Base-by-base conservation (phyloP, 1,284 basidiomycete species). In the Athelia sp. region DNA sequence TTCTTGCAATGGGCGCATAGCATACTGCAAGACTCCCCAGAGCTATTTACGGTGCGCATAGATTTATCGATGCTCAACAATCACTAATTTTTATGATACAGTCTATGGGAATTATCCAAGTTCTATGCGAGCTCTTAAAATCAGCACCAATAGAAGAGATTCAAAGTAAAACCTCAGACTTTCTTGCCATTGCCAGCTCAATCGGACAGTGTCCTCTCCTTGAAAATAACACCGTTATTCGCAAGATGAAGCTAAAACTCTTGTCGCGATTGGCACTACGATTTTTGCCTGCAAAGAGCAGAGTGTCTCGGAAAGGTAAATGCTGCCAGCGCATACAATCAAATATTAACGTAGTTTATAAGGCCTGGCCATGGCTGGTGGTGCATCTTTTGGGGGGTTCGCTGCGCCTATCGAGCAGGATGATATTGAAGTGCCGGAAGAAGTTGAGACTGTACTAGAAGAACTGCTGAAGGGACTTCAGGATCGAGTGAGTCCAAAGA, bases 381-480 rank as follows among this genome's bases (percentile, higher is more conserved):
- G 21, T 9, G n/a, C 10, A 22, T 22, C 43, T 4, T 44, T 21
- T 21, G 24, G 40, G 46, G 32, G 47, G 50, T 19, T 49, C 52
- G 24, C 10, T 6, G 17, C 6, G 9, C 8, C 43, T 29, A n/a
- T n/a, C n/a, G 52, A 62, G 14, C 69, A 77, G 11, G 72, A 75
- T 3, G 82, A 87, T n/a, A 65, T 75, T 6, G 87, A 95, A 22
- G 75, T 93, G 1, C 87, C 93, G 0, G 86, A 90, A 45, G 83
- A 87, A 47, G 76, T 93, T 3, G 96, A 99, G 62, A 66, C 67
- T 0, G 75, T 85, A 29, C 71, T 98, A 14, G 85, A 90, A 52
- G 78, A 84, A 32, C 69, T 98, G 1, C 83, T 98, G 61, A 73
- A 75, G 24, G 74, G 78, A 11, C 68, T 98, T 18, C 86, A 92